A percentile compares a stretch with the other conserved stretches of the same genome.
Conservation (phyloP, 352 stramenopile genomes). For the Globisporangium recalcitrans region DNA sequence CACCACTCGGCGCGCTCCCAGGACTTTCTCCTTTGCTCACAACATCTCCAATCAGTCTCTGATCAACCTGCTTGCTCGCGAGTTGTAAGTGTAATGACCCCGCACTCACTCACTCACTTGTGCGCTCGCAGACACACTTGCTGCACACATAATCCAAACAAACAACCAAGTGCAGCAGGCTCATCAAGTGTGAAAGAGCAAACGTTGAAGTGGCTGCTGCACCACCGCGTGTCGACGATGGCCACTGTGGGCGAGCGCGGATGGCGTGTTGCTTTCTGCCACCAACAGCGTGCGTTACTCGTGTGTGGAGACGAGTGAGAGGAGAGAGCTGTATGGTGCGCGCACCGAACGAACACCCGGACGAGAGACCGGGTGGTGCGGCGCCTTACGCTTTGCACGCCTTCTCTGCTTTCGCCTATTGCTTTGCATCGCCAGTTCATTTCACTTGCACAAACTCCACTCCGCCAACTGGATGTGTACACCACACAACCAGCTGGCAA, state of each 20-base stretch:
- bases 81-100: not conserved
- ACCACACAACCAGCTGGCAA: not conserved
- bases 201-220: not conserved
- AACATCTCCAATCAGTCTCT: not conserved
- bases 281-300: conserved; percentile 1
- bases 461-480: no score
- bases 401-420: no score
- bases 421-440: no score
- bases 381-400: not conserved
- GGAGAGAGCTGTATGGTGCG: no score
- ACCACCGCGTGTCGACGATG: conserved; percentile 6
- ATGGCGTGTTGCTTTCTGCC: not conserved
- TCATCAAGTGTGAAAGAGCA: no score
- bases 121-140: not conserved
- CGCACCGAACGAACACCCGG: conserved; percentile 1
- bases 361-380: not conserved
- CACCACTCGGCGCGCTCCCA: no score
- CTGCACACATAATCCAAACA: not conserved
- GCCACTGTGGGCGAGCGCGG: not conserved
- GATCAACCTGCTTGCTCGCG: not conserved
- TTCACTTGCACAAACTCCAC: no score
- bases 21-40: not conserved
- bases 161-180: not conserved
- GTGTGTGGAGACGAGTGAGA: not conserved
- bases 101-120: not conserved